Base-by-base conservation (phyloP, 139 green algal species). In the Chlamydomonas eustigma region DNA sequence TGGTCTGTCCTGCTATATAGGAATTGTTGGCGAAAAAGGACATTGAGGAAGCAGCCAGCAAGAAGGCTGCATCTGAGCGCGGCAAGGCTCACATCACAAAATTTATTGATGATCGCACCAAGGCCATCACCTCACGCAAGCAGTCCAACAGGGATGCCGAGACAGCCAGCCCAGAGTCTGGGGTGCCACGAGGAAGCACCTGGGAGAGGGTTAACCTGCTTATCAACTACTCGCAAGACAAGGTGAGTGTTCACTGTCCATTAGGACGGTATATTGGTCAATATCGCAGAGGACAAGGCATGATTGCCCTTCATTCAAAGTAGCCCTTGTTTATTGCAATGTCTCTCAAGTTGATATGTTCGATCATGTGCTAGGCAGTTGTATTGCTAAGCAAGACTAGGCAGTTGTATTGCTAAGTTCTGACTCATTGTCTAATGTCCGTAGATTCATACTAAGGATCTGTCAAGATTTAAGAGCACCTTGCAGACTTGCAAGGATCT, bases 181-280 rank as follows among this genome's bases (percentile, higher is more conserved):
- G 65, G 8, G 65, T 72, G 31, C 65, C 65, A 18, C 4, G 44
- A 4, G 65, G 65, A 18, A 34, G 33, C 65, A 72, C 65, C 28
- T 72, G 65, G 65, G 65, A 72, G 33, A 72, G 44, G 65, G 65
- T 72, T 34, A 72, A 72, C 65, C 33, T 39, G 24, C 65, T 72
- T 6, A 72, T 72, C 31, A 72, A 72, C 65, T 72, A 37, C 65
- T 50, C 28, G 28, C 65, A 72, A 6, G 31, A 72, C 65, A 72
- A 68, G 52, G 52, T 68, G 44, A n/a, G n/a, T 58, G 44, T 58
- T 58, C 12, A 58, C 18, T 58, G 18, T 58, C 12, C 18, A 18
- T 28, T 58, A 58, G 12, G 44, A 58, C 12, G 44, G 12, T 18
- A 58, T 58, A 58, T 58, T n/a, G n/a, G n/a, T n/a, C n/a, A n/a